Percentiles rank a stretch among this genome's conserved stretches.
Conservation (phyloP, 2,329 filamentous ascomycete species). For the Colletotrichum musae region DNA sequence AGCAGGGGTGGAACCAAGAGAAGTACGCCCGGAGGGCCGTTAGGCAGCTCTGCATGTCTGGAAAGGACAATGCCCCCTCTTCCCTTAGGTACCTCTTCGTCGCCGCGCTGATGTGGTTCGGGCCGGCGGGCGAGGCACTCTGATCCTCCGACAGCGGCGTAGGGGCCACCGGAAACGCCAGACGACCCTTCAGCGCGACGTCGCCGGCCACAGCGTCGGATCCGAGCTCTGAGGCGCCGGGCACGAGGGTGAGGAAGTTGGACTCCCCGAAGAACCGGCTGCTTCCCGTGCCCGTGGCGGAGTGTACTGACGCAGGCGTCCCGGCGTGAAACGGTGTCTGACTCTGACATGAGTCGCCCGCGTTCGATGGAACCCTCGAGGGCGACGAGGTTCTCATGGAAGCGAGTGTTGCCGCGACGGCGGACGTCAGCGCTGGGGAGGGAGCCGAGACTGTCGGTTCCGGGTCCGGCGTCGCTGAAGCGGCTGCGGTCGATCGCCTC, state of each 20-base stretch:
- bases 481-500: slow-evolving; percentile 1
- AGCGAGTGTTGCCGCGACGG: slow-evolving; percentile 25
- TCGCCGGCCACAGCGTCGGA: slow-evolving; percentile 11
- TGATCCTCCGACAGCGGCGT: slow-evolving; percentile 33
- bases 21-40: slow-evolving; percentile 65
- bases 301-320: slow-evolving; percentile 29
- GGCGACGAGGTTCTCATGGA: slow-evolving; percentile 35
- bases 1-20: slow-evolving; percentile 69
- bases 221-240: slow-evolving; percentile 16
- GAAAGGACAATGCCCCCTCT: slow-evolving; percentile 43
- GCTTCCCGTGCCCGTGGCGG: slow-evolving; percentile 15
- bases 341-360: background rate
- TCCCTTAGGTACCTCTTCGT: slow-evolving; percentile 43
- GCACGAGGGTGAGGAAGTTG: slow-evolving; percentile 54
- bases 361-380: slow-evolving; percentile 4
- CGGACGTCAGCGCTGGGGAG: slow-evolving; percentile 18
- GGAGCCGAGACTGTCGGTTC: too few species aligned
- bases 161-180: slow-evolving; percentile 40
- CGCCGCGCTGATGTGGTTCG: slow-evolving; percentile 40
- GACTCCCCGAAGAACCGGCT: slow-evolving; percentile 56
- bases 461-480: slow-evolving; percentile 19
- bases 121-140: slow-evolving; percentile 27
- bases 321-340: slow-evolving; percentile 32
- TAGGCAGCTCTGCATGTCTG: slow-evolving; percentile 41
- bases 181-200: slow-evolving; percentile 33